Percentiles rank a stretch among this genome's conserved stretches.
These are phyloP conservation scores for Populus hybrid DNA, from an alignment of 441 rosid genomes.

Conservation along the genomic window DNA sequence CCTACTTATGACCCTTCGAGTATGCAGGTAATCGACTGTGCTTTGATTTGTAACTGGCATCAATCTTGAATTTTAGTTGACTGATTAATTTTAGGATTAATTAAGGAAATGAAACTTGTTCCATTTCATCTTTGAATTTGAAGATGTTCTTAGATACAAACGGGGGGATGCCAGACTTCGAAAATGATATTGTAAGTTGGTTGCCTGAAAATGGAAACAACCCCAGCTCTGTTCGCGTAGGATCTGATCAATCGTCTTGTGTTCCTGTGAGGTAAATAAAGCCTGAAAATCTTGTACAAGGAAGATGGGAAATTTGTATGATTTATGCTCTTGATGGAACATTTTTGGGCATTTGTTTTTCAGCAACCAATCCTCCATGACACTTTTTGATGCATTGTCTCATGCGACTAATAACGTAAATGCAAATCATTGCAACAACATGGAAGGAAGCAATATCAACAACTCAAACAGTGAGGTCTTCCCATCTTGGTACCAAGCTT, in stretches of 20 bases:
- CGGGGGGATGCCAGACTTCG: constrained; percentile 23
- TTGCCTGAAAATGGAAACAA: constrained; percentile 24
- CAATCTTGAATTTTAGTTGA: background rate
- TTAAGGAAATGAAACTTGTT: background rate
- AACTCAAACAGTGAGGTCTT: background rate
- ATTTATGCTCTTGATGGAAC: background rate
- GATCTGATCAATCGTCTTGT: constrained; percentile 23
- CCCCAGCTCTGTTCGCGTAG: constrained; percentile 16
- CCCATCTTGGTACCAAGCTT: constrained; percentile 24
- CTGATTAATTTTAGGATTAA: background rate
- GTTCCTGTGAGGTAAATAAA: constrained; percentile 19
- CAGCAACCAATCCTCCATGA: constrained; percentile 16
- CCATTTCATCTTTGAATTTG: background rate
- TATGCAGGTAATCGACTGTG: constrained; percentile 18
- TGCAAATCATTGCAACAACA: constrained; percentile 18
- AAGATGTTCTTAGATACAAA: constrained; percentile 24
- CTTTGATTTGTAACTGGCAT: background rate
- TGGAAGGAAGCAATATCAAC: constrained; percentile 2
- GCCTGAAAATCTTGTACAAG: background rate
- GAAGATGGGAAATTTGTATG: background rate
- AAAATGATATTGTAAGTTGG: constrained; percentile 25
- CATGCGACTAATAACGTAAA: constrained; percentile 10
- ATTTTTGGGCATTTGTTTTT: background rate
- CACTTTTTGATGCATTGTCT: constrained; percentile 20
- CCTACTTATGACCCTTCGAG: constrained; percentile 31